Conservation (phyloP, 805 yeast species). For the Metschnikowia drakensbergensis region DNA sequence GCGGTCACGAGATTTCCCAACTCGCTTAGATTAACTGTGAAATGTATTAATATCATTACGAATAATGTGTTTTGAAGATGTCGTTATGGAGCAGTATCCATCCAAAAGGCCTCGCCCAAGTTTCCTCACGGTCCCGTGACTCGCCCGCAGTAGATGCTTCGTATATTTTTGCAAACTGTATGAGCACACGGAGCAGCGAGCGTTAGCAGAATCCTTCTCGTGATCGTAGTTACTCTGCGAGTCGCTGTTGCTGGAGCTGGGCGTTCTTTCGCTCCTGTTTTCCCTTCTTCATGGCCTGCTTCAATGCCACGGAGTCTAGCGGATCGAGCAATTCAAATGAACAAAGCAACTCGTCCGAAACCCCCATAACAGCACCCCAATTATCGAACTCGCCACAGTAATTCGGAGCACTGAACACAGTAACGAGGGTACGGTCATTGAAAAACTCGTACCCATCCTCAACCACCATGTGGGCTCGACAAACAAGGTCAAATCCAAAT, state of each 20-base stretch:
- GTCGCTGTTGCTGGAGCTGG: conserved; percentile 16
- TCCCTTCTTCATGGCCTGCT: conserved; percentile 93
- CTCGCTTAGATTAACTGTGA: neutral
- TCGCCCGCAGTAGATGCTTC: neutral
- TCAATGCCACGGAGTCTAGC: conserved; percentile 84
- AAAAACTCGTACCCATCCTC: conserved; percentile 78
- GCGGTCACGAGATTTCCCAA: neutral
- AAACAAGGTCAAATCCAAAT: conserved; percentile 76
- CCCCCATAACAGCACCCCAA: conserved; percentile 99
- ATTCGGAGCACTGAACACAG: conserved; percentile 73
- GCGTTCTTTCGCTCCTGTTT: conserved; percentile 78
- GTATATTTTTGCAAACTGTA: too few relatives aligned
- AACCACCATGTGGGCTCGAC: conserved; percentile 86
- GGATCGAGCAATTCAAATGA: conserved; percentile 93
- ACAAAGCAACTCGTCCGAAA: conserved; percentile 86
- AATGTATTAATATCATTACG: neutral
- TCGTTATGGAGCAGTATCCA: neutral
- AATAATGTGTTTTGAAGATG: neutral
- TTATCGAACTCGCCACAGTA: conserved; percentile 84
- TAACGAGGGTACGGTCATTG: conserved; percentile 66
- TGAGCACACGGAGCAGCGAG: too few relatives aligned
- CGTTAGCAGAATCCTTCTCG: neutral
- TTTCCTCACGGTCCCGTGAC: neutral
- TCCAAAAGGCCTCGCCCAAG: neutral
- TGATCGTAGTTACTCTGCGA: conserved; percentile 2